Base-by-base conservation (phyloP, 805 yeast species). In the Metschnikowia matae region DNA sequence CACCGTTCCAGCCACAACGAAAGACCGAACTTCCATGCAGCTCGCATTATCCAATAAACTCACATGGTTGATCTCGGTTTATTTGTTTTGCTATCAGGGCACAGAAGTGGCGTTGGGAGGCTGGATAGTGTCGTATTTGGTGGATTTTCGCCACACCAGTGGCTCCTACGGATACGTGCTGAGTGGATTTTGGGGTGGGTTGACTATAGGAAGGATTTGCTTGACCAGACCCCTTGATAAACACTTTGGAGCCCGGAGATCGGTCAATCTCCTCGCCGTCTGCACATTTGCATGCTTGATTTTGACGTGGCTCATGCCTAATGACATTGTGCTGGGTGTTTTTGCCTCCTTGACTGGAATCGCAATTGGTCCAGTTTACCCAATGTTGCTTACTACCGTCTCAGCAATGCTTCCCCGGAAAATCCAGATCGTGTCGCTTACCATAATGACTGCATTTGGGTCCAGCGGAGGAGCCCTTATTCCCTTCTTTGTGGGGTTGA, bases 371-470 rank as follows among this genome's bases (percentile, higher is more conserved):
- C 65, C 65, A 0, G 53, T 54, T 5, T 62, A 62, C 40, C 65
- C 65, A 6, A 51, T 60, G 44, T 54, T 60, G 64, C 51, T 62
- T 39, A 50, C 64, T 4, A 55, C 52, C 11, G 61, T 54, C 10
- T 52, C 60, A 6, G 56, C 50, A 2, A 54, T 60, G 51, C 54
- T 62, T 38, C 65, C 65, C 3, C 46, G 64, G 20, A 60, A 59
- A 44, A 62, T 62, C 39, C 65, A 60, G 46, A 59, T 62, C 31
- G 55, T 59, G 42, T 50, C 59, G n/a, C 47, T 60, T 26, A 62
- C 64, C n/a, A 62, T 62, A 46, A 52, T 57, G 46, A 56, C 63
- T 1, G 64, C 65, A 10, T 62, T 62, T 49, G 66, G 65, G 11
- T 55, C 63, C 14, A 58, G 61, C 21, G 65, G 64, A 6, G 64